These are phyloP conservation scores for Rubroboletus pulcherrimus DNA, from an alignment of 768 basidiomycete genomes.

Conservation along the genomic window DNA sequence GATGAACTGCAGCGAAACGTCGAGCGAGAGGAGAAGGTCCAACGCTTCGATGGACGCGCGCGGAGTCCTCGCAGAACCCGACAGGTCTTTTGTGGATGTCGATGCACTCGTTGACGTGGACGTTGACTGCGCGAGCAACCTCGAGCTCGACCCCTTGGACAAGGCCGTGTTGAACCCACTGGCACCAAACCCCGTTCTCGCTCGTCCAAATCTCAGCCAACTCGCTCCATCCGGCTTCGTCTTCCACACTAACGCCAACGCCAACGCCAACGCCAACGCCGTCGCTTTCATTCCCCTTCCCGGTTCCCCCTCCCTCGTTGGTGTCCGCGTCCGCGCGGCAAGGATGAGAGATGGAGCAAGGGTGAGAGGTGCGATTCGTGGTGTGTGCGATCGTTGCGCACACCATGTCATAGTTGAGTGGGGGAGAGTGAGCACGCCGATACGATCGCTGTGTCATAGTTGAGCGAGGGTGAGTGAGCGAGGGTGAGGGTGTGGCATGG, in stretches of 20 bases:
- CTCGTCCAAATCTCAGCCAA: conserved; percentile 8
- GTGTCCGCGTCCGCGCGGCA: conserved; percentile 7
- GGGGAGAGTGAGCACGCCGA: too few relatives aligned
- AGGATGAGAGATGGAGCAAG: too few relatives aligned
- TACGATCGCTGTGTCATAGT: too few relatives aligned
- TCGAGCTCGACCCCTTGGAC: neutral
- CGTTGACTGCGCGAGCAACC: neutral
- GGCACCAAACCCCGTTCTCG: neutral
- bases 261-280: neutral
- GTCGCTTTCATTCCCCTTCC: neutral
- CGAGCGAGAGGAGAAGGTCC: conserved; percentile 88
- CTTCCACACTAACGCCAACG: too few relatives aligned
- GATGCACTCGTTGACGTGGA: neutral
- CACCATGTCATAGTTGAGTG: too few relatives aligned
- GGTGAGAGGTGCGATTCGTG: too few relatives aligned
- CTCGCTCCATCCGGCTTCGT: conserved; percentile 28
- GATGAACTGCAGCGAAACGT: conserved; percentile 86
- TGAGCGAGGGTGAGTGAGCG: too few relatives aligned
- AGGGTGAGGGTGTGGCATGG: too few relatives aligned
- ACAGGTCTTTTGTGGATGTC: neutral
- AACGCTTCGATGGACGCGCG: conserved; percentile 39
- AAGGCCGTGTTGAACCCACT: neutral
- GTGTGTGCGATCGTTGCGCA: too few relatives aligned
- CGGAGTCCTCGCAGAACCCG: neutral
- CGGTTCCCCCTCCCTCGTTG: conserved; percentile 17